These are phyloP conservation scores for Botrytis galanthina DNA, from an alignment of 2,329 filamentous ascomycete genomes.

Conservation along the genomic window DNA sequence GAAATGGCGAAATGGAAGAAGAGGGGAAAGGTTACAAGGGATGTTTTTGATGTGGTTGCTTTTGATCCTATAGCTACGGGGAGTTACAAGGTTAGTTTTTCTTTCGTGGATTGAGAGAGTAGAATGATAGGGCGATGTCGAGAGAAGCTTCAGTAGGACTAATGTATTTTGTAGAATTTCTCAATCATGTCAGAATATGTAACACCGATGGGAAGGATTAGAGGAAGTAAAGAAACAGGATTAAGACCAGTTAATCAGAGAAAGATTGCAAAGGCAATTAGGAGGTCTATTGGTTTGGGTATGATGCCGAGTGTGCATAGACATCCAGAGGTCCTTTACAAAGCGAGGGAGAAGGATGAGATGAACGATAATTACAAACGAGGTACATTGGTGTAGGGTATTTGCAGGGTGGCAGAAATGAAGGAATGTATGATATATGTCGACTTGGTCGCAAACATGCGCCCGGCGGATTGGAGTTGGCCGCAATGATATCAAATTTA, in stretches of 20 bases:
- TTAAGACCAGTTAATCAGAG: slow-evolving; percentile 87
- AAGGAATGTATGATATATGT: slow-evolving; percentile 3
- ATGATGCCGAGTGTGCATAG: slow-evolving; percentile 87
- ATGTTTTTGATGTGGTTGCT: slow-evolving; percentile 77
- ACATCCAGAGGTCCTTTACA: slow-evolving; percentile 74
- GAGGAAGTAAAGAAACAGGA: slow-evolving; percentile 70
- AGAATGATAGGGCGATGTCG: too few species aligned
- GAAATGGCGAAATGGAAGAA: slow-evolving; percentile 82
- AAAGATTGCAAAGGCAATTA: slow-evolving; percentile 87
- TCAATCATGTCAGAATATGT: slow-evolving; percentile 87
- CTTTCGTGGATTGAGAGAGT: background rate
- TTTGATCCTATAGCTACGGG: slow-evolving; percentile 76
- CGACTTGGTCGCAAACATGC: background rate
- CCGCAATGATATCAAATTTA: background rate
- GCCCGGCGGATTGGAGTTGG: background rate
- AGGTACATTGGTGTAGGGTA: background rate
- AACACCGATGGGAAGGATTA: slow-evolving; percentile 81
- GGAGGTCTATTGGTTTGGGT: slow-evolving; percentile 83
- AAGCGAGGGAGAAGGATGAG: slow-evolving; percentile 18
- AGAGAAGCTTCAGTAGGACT: slow-evolving; percentile 7
- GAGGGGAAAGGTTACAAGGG: slow-evolving; percentile 53
- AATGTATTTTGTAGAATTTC: slow-evolving; percentile 68
- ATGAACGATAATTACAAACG: slow-evolving; percentile 6
- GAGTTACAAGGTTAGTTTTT: slow-evolving; percentile 73
- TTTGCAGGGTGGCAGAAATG: background rate